Evolutionary conservation across 192 early-diverging fungal species (phyloP).

Genomic region (Linnemannia hyalina): DNA sequence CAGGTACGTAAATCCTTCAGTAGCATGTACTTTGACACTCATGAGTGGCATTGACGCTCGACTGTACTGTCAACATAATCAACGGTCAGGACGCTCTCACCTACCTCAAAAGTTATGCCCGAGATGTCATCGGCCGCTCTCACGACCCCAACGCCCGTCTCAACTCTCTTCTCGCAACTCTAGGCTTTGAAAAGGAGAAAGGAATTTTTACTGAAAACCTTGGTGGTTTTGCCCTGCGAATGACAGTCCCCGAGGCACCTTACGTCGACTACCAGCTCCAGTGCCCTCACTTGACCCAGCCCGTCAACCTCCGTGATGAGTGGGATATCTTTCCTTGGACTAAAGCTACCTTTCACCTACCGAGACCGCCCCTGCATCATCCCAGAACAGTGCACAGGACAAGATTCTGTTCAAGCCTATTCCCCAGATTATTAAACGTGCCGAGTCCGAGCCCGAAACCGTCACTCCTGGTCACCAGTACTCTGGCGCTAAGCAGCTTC

Average conservation of each 20-base stretch:
- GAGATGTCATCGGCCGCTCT: conserved; percentile 10
- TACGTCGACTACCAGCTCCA: conserved; percentile 9
- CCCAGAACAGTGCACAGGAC: too few relatives aligned
- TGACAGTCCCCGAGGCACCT: neutral
- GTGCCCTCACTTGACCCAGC: neutral
- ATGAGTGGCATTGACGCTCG: neutral
- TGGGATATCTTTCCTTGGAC: neutral
- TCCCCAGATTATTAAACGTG: too few relatives aligned
- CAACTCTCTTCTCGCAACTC: conserved; percentile 21
- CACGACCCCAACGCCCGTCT: conserved; percentile 43
- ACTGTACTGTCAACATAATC: conserved; percentile 33
- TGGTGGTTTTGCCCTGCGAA: neutral
- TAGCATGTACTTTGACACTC: neutral
- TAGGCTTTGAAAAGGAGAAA: neutral
- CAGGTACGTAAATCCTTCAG: conserved; percentile 7
- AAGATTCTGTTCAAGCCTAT: too few relatives aligned
- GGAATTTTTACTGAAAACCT: neutral
- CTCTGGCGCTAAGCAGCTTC: too few relatives aligned
- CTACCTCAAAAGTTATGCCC: conserved; percentile 21
- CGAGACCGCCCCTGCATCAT: neutral
- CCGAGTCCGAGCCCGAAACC: too few relatives aligned
- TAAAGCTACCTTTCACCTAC: neutral
- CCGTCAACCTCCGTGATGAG: neutral
- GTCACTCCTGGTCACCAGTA: too few relatives aligned
- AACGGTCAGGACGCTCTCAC: conserved; percentile 20